Evolutionary conservation across 148 eudicot genomes (phyloP), one percentile per base, ranked within the genome.

Genomic region (Mesembryanthemum crystallinum): DNA sequence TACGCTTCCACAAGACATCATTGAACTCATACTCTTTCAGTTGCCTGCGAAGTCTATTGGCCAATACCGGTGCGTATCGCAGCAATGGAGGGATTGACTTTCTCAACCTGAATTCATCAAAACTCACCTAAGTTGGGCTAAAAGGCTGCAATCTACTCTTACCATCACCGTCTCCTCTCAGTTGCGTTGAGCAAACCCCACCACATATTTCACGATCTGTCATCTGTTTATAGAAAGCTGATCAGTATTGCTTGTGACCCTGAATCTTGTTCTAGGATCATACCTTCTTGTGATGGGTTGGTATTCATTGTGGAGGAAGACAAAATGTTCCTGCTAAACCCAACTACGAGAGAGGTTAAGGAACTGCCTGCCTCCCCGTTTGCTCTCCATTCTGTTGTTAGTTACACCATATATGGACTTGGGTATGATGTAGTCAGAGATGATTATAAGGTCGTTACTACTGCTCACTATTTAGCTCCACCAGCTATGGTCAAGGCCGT

Each of bases 211-310:
- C 69, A 54, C 3, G 72, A 78, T 27, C 63, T 55, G 21, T 7
- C 55, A 10, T 30, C 55, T 29, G 47, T 17, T 3, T 18, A 32
- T 18, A 62, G 33, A 2, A 35, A 52, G 15, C n/a, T n/a, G n/a
- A 49, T 75, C 14, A 24, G 24, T 14, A 51, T 64, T 65, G 8
- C 37, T 13, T 33, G 42, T 20, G 5, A 23, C 51, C 7, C 71
- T 32, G 33, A 65, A n/a, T n/a, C n/a, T n/a, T n/a, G n/a, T n/a
- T n/a, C n/a, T n/a, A n/a, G n/a, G 63, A 51, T 68, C 7, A 17
- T 32, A 33, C 47, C 64, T 54, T 51, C 71, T 64, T 77, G 80
- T 71, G 71, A 77, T 54, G 71, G 76, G 43, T 63, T 77, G 9
- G n/a, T 71, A 4, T 17, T 77, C 37, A 25, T 77, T 32, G 24